Evolutionary conservation across 176 grass and related monocot genomes (phyloP).

Genomic region (Avena sativa): DNA sequence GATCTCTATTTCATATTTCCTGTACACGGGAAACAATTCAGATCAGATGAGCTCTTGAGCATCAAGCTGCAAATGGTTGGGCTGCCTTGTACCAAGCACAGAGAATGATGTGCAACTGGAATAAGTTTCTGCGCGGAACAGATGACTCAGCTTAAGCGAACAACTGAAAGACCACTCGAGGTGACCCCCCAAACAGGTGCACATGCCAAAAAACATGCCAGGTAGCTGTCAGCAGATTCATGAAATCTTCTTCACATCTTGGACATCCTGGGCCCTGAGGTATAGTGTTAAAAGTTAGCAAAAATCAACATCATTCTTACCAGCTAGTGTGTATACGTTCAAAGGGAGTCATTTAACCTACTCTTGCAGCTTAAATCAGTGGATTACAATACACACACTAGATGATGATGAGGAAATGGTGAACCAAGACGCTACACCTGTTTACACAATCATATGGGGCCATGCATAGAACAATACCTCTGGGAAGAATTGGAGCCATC

Average conservation of each 20-base stretch:
- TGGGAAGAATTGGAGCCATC: slow-evolving; percentile 48
- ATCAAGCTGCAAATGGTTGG: slow-evolving; percentile 32
- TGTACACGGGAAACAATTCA: slow-evolving; percentile 57
- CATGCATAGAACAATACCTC: slow-evolving; percentile 45
- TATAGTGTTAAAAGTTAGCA: slow-evolving; percentile 30
- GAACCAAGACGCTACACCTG: neutral
- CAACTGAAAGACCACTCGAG: too few species aligned
- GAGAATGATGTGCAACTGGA: slow-evolving; percentile 33
- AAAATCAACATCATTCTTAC: slow-evolving; percentile 32
- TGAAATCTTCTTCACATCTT: slow-evolving; percentile 41
- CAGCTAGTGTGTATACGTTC: neutral
- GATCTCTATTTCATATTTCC: slow-evolving; percentile 33
- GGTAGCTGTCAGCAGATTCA: slow-evolving; percentile 47
- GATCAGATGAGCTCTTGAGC: slow-evolving; percentile 38
- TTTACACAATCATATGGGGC: slow-evolving; percentile 8
- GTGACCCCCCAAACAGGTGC: slow-evolving; percentile 11
- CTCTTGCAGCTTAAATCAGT: neutral
- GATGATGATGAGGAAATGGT: neutral
- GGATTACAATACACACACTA: too few species aligned
- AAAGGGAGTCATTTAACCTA: neutral
- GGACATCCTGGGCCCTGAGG: slow-evolving; percentile 49
- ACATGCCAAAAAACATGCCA: slow-evolving; percentile 42
- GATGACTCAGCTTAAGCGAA: neutral
- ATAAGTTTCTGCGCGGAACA: slow-evolving; percentile 29
- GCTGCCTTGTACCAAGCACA: slow-evolving; percentile 6